Percentiles rank a stretch among this genome's conserved stretches.
Conservation (phyloP, 345 rosid species). For the Brassica incana region DNA sequence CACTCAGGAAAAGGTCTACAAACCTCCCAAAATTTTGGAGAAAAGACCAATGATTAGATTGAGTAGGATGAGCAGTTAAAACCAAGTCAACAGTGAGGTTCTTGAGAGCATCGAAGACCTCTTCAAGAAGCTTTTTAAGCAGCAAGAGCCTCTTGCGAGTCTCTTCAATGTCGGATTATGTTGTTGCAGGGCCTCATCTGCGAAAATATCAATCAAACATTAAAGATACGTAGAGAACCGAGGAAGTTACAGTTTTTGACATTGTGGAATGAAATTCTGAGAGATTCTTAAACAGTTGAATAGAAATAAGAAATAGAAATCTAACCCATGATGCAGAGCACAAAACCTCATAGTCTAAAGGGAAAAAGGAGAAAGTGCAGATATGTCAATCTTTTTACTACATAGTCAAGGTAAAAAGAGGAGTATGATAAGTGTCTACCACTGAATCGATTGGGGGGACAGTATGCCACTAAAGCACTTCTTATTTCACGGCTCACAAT, state of each 20-base stretch:
- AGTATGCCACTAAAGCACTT: constrained; percentile 96
- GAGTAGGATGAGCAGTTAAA: too few relatives aligned
- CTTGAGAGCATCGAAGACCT: neutral
- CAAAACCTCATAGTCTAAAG: neutral
- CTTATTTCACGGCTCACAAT: constrained; percentile 86
- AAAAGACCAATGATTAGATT: too few relatives aligned
- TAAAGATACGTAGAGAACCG: neutral
- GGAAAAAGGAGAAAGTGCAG: too few relatives aligned
- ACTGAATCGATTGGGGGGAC: constrained; percentile 91
- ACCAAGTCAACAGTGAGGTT: neutral
- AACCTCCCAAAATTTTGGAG: too few relatives aligned
- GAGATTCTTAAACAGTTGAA: neutral
- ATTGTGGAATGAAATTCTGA: too few relatives aligned
- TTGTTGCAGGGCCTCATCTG: neutral
- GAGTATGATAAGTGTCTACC: constrained; percentile 66
- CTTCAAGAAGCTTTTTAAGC: neutral
- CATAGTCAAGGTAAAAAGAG: neutral
- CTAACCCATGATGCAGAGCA: neutral
- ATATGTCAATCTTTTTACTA: neutral
- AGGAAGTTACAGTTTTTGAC: neutral
- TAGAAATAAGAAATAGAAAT: neutral
- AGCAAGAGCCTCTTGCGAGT: neutral
- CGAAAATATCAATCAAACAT: too few relatives aligned
- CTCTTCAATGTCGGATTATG: neutral
- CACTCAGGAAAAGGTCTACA: too few relatives aligned